Percentiles rank a stretch among this genome's conserved stretches.
phyloP scores from a whole-genome alignment of 768 basidiomycete genomes.

The Boletellus emodensis region DNA sequence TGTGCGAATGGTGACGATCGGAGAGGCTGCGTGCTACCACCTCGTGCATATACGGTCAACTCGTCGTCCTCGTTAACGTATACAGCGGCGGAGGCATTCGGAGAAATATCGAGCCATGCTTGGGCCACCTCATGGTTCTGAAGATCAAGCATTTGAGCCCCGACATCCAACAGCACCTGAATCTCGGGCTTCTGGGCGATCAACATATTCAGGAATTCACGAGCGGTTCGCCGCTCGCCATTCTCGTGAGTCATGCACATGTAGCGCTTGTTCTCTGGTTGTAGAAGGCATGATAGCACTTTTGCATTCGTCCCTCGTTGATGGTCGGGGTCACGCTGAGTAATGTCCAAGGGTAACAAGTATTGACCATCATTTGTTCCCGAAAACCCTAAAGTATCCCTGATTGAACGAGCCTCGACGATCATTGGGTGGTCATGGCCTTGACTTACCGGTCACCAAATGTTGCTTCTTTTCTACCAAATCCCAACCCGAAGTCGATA shows the following conservation, averaged over 20 bases:
- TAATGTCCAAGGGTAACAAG: neutral
- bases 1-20: neutral
- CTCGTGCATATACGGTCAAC: neutral
- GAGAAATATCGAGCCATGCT: neutral
- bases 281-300: neutral
- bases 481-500: neutral
- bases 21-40: neutral
- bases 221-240: neutral
- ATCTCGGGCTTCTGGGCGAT: neutral
- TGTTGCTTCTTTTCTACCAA: neutral
- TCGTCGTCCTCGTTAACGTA: neutral
- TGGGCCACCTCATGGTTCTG: neutral
- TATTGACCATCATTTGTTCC: neutral
- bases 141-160: neutral
- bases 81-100: neutral
- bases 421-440: neutral
- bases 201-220: neutral
- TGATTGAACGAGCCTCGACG: neutral
- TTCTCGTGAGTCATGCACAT: neutral
- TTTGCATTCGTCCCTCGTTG: neutral
- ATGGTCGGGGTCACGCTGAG: neutral
- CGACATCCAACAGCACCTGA: neutral
- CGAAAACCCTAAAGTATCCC: neutral
- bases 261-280: neutral
- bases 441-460: neutral